phyloP scores from a whole-genome alignment of 1,284 basidiomycete genomes.

The Moniliella sp. region DNA sequence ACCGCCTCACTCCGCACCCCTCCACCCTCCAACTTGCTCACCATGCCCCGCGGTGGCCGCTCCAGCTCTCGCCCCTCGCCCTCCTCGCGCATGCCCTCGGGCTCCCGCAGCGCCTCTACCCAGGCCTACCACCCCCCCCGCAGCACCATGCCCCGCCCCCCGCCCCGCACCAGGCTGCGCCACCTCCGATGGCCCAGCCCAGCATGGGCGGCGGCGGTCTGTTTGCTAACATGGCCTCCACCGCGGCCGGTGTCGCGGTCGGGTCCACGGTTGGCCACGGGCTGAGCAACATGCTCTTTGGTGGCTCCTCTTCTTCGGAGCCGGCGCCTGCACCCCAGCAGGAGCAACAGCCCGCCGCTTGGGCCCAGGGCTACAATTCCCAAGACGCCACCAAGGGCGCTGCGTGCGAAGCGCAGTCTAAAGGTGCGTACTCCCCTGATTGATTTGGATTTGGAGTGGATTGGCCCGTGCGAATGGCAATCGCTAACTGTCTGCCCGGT shows the following conservation, averaged over 20 bases:
- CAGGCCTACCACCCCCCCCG: constrained; percentile 6
- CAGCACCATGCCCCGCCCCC: constrained; percentile 6
- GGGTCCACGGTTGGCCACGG: constrained; percentile 67
- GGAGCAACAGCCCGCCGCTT: constrained; percentile 10
- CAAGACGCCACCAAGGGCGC: too few relatives aligned
- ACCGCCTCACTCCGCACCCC: too few relatives aligned
- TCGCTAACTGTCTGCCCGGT: too few relatives aligned
- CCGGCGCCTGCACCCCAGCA: constrained; percentile 25
- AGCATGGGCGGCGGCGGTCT: constrained; percentile 13
- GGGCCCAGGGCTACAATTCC: constrained; percentile 5
- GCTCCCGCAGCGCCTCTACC: constrained; percentile 26
- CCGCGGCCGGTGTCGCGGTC: constrained; percentile 62
- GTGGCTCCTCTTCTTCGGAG: constrained; percentile 38
- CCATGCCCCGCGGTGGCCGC: too few relatives aligned
- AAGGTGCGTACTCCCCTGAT: too few relatives aligned
- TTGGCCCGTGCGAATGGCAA: too few relatives aligned
- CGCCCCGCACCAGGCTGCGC: constrained; percentile 1
- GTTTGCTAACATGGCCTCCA: constrained; percentile 49
- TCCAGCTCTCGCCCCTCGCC: too few relatives aligned
- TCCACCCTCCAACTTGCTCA: too few relatives aligned
- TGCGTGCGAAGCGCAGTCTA: too few relatives aligned
- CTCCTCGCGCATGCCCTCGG: too few relatives aligned
- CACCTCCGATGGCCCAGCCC: constrained; percentile 5
- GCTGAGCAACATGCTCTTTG: constrained; percentile 61
- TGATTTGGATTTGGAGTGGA: too few relatives aligned